Base-by-base conservation (phyloP, 305 asterid genomes). In the Plantago lanceolata region DNA sequence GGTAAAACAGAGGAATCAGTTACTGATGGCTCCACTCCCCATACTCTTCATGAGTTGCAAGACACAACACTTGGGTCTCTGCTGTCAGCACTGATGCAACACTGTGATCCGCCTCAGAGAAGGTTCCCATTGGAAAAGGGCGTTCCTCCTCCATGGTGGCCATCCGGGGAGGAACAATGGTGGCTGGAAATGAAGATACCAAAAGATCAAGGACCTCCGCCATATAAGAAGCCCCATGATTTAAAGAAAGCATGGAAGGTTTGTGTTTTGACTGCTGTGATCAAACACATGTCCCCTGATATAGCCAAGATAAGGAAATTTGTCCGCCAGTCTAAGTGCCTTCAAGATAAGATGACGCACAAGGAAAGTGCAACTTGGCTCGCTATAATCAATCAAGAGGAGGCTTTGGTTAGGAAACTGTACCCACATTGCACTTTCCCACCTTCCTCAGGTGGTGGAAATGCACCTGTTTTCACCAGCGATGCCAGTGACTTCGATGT, bases 321-420 rank as follows among this genome's bases (percentile, higher is more conserved):
- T 11, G 88, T 84, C 17, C 70, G 76, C 1, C 91, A 84, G 75
- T 82, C 88, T 0, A 84, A 84, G 51, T 82, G 86, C 67, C 71
- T 84, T 40, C 91, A 84, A 72, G 91, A 84, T 72, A 84, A 82
- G 83, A 84, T 84, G 91, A 84, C 91, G 1, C 88, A 86, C 9
- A 84, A 85, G 73, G 89, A 85, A 70, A 85, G 89, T 44, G 82
- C 84, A 0, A 83, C 82, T 24, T 85, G 89, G 93, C 79, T 82
- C 43, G 62, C 84, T 47, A 72, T 83, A 61, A 64, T 85, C 24
- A 81, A 75, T 66, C 85, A 80, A 54, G 93, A 82, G 59, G 93
- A 85, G 64, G 76, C 81, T 21, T 61, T 75, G 57, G 67, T 77
- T 7, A 68, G 83, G 37, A 70, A 73, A 48, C 57, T 80, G 8